phyloP scores from a whole-genome alignment of 805 yeast species.

The Limtongia smithiae region DNA sequence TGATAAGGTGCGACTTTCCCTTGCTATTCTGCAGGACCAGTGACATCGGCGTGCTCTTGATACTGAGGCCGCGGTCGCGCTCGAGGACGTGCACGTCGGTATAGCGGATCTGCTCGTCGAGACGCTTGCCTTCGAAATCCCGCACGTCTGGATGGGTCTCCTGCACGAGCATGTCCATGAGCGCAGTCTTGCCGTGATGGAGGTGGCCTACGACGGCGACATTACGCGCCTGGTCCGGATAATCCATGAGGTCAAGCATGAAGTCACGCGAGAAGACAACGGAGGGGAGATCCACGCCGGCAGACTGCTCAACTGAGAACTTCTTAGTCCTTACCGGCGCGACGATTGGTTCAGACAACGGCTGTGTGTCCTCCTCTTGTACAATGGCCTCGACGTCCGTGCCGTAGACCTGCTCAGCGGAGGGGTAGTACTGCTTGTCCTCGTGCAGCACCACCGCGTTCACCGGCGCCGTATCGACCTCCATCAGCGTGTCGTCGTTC shows the following conservation, averaged over 20 bases:
- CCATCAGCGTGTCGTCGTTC: slow-evolving; percentile 27
- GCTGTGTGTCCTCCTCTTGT: slow-evolving; percentile 51
- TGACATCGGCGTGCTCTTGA: slow-evolving; percentile 60
- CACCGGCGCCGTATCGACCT: slow-evolving; percentile 18
- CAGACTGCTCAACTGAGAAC: slow-evolving; percentile 44
- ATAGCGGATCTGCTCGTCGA: slow-evolving; percentile 53
- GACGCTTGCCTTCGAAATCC: slow-evolving; percentile 36
- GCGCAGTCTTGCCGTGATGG: slow-evolving; percentile 81
- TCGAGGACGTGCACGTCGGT: slow-evolving; percentile 73
- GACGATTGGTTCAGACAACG: slow-evolving; percentile 61
- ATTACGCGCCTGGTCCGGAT: slow-evolving; percentile 68
- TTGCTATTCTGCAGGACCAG: slow-evolving; percentile 53
- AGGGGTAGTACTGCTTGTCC: slow-evolving; percentile 45
- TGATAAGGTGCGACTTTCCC: slow-evolving; percentile 55
- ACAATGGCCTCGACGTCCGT: slow-evolving; percentile 63
- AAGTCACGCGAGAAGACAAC: slow-evolving; percentile 62
- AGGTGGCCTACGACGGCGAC: slow-evolving; percentile 75
- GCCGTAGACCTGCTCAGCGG: slow-evolving; percentile 50
- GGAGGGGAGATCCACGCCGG: slow-evolving; percentile 52
- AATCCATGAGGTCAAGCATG: slow-evolving; percentile 46
- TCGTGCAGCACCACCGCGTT: slow-evolving; percentile 43
- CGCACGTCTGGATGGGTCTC: slow-evolving; percentile 57
- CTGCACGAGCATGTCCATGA: slow-evolving; percentile 62
- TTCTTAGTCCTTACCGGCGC: slow-evolving; percentile 46
- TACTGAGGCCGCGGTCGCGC: slow-evolving; percentile 62